phyloP scores from a whole-genome alignment of 345 rosid species.

The Sonneratia caseolaris region DNA sequence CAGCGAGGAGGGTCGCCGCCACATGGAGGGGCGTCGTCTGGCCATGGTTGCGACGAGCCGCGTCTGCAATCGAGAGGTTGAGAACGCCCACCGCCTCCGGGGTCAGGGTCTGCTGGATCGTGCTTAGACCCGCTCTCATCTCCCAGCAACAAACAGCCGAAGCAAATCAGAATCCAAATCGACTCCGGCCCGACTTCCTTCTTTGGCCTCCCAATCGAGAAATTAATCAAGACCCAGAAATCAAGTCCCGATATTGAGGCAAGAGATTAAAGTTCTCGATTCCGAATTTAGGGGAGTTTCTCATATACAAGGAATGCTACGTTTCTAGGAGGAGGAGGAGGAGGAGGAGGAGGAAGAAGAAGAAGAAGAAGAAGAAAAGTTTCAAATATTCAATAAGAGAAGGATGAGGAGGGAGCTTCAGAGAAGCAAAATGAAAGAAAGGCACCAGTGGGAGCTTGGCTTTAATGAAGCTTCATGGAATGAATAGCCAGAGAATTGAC shows the following conservation, averaged over 20 bases:
- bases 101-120: conserved; percentile 91
- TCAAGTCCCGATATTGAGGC: not conserved
- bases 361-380: too few species aligned
- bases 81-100: conserved; percentile 82
- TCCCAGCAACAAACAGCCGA: conserved; percentile 45
- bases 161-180: conserved; percentile 14
- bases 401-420: too few species aligned
- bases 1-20: conserved; percentile 63
- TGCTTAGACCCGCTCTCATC: conserved; percentile 85
- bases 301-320: not conserved
- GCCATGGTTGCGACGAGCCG: conserved; percentile 72
- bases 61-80: conserved; percentile 78
- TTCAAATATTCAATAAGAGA: too few species aligned
- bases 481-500: too few species aligned
- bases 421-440: too few species aligned
- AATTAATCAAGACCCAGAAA: conserved; percentile 1
- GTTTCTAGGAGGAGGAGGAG: too few species aligned
- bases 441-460: too few species aligned
- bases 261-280: not conserved
- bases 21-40: conserved; percentile 92
- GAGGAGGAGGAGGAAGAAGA: too few species aligned
- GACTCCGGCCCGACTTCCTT: not conserved
- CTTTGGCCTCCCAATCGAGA: not conserved
- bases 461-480: too few species aligned
- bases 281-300: not conserved